Conservation (phyloP, 345 rosid species). For the Trapa bicornis region DNA sequence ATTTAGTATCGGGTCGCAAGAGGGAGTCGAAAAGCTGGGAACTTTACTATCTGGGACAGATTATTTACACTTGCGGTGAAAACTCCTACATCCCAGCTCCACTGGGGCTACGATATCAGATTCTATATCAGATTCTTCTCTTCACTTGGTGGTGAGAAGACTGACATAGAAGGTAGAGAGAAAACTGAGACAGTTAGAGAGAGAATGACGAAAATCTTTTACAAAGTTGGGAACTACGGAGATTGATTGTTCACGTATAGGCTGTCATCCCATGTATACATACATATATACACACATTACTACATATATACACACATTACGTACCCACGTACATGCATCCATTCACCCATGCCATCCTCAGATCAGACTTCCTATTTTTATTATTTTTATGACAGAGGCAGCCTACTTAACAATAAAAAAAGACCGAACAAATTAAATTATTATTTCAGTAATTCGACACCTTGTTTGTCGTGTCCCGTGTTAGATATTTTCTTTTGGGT, state of each 20-base stretch:
- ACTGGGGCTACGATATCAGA: background rate
- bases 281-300: too few species aligned
- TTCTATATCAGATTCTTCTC: background rate
- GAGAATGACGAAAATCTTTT: conserved; percentile 26
- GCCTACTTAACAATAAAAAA: too few species aligned
- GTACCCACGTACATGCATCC: too few species aligned
- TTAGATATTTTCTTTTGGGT: background rate
- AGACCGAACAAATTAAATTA: too few species aligned
- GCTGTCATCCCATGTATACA: too few species aligned
- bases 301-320: too few species aligned
- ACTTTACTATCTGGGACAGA: background rate
- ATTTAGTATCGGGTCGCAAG: too few species aligned
- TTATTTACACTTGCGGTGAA: background rate
- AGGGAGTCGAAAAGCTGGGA: background rate
- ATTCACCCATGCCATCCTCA: background rate
- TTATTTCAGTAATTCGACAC: too few species aligned
- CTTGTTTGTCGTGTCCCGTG: too few species aligned
- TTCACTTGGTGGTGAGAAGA: conserved; percentile 8
- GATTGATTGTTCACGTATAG: conserved; percentile 22
- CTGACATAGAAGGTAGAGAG: conserved; percentile 1
- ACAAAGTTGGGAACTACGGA: conserved; percentile 16
- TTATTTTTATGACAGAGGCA: too few species aligned
- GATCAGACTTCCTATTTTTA: background rate
- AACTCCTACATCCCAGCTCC: background rate
- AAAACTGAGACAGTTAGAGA: background rate